Evolutionary conservation across 1,139 yeast species (phyloP), one percentile per base, ranked within the genome.

Genomic region (Yamadazyma atmosphaerica): DNA sequence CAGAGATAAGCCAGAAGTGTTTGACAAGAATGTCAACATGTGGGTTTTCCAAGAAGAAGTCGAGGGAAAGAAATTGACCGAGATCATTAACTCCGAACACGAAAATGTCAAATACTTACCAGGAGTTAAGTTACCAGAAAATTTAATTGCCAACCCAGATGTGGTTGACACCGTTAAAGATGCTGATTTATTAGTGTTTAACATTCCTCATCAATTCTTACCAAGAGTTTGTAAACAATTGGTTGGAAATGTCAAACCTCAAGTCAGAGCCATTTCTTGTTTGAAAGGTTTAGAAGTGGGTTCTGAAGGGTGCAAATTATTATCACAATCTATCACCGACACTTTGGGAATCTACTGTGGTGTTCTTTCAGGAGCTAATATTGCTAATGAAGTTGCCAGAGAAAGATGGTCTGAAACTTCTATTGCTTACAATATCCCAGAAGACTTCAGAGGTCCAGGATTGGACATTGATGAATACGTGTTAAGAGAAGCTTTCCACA

Each of bases 361-460:
- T 62, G 96, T 89, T 15, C 73, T 90, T 42, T 85, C 95, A 2
- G 98, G 98, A 43, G 98, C 98, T 42, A 90, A 90, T 67, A 74
- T 90, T 51, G 98, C 98, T 41, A 85, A 88, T 38, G 98, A 90
- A 68, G 96, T 90, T 42, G 98, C 98, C 45, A 78, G 76, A 61
- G 87, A 86, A 61, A 86, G 86, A 65, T 90, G 92, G 89, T 86
- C 95, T 28, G 98, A 90, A 68, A 89, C 98, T 43, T 87, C 98
- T 13, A 85, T 90, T 44, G 98, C 96, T 11, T 90, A 87, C 71
- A 81, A 79, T 40, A 54, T 74, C 14, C 95, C 96, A 31, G 59
- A 60, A 17, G 87, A 86, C 63, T 81, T 69, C 72, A 70, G 74
- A 56, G 95, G 95, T 45, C 73, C 68, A 47, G 86, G 87, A 44